A percentile compares a stretch with the other conserved stretches of the same genome.
Conservation (phyloP, 2,329 filamentous ascomycete genomes). For the Ophiocordyceps camponoti-leonardi region DNA sequence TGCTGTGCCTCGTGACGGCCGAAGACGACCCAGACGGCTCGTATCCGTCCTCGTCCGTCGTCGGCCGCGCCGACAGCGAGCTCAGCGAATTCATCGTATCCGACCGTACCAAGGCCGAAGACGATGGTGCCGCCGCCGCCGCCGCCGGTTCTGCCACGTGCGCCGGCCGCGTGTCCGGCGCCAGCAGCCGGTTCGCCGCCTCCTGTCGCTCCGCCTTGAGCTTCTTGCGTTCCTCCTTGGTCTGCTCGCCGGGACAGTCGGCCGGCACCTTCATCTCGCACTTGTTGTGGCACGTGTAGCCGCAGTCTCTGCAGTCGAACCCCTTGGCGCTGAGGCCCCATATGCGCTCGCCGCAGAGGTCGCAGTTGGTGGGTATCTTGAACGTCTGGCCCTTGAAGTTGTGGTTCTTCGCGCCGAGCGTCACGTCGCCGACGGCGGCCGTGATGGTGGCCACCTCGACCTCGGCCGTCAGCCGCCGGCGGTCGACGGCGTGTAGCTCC, state of each 20-base stretch:
- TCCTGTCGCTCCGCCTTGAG: constrained; percentile 76
- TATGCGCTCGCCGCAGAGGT: constrained; percentile 88
- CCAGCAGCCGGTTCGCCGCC: constrained; percentile 45
- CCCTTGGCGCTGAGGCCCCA: constrained; percentile 96
- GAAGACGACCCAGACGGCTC: constrained; percentile 6
- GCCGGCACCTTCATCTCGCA: constrained; percentile 98
- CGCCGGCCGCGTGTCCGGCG: constrained; percentile 19
- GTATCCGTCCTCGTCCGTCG: constrained; percentile 24
- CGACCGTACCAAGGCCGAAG: constrained; percentile 54
- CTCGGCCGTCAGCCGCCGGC: constrained; percentile 71
- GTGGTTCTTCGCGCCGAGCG: constrained; percentile 81
- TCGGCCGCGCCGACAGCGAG: constrained; percentile 58
- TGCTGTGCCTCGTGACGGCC: constrained; percentile 3
- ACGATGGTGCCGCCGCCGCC: constrained; percentile 33
- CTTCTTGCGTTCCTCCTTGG: constrained; percentile 90
- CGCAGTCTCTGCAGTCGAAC: constrained; percentile 89
- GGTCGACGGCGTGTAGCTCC: constrained; percentile 66
- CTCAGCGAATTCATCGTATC: constrained; percentile 85
- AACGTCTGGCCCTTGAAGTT: constrained; percentile 98
- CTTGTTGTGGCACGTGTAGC: constrained; percentile 96
- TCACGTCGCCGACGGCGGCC: constrained; percentile 79
- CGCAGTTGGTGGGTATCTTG: constrained; percentile 97
- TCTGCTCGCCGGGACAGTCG: constrained; percentile 84
- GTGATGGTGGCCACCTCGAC: constrained; percentile 89
- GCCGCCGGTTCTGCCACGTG: constrained; percentile 46